Evolutionary conservation across 164 flowering plant species (phyloP).

Genomic region (Tinospora cordifolia): DNA sequence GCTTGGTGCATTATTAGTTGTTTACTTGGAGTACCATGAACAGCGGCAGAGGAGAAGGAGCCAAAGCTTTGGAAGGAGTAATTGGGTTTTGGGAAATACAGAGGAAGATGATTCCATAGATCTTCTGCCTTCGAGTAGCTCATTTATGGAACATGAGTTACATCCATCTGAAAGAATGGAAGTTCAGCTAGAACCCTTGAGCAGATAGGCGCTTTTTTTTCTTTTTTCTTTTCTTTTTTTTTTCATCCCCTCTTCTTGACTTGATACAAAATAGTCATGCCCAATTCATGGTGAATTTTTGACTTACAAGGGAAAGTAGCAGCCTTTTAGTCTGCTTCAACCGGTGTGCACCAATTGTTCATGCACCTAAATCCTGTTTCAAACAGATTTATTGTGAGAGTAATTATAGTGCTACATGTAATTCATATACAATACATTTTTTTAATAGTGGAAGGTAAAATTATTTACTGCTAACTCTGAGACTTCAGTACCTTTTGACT

Average conservation of each 20-base stretch:
- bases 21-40: conserved; percentile 66
- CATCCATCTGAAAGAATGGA: conserved; percentile 59
- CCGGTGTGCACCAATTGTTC: background rate
- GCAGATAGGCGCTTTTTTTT: conserved; percentile 34
- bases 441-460: background rate
- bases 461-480: background rate
- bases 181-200: conserved; percentile 80
- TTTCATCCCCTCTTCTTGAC: too few relatives aligned
- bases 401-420: background rate
- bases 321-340: background rate
- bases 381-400: background rate
- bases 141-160: conserved; percentile 27
- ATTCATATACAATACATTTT: background rate
- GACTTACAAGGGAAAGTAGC: background rate
- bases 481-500: background rate
- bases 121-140: conserved; percentile 49
- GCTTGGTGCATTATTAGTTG: conserved; percentile 39
- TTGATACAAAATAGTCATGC: conserved; percentile 9
- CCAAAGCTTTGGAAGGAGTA: conserved; percentile 45
- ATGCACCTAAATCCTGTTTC: background rate
- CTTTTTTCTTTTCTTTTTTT: background rate
- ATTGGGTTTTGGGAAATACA: conserved; percentile 73
- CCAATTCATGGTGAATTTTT: conserved; percentile 10
- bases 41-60: conserved; percentile 33
- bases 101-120: conserved; percentile 81